A percentile compares a stretch with the other conserved stretches of the same genome.
These are phyloP conservation scores for Fusarium scirpi DNA, from an alignment of 2,329 filamentous ascomycete genomes.

Conservation along the genomic window DNA sequence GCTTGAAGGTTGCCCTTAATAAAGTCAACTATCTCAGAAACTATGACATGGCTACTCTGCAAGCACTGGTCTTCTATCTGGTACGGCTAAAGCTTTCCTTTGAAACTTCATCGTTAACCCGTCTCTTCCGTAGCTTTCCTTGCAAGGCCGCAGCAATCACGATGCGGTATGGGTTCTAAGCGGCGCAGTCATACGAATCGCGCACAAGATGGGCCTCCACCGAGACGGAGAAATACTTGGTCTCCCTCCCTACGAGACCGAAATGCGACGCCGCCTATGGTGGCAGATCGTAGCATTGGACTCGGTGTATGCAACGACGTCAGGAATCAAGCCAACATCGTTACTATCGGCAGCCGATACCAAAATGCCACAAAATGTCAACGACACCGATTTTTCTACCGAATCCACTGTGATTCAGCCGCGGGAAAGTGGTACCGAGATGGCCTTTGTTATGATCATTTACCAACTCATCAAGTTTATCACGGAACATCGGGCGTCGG, in stretches of 20 bases:
- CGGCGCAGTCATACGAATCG: constrained; percentile 12
- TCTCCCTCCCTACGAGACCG: background rate
- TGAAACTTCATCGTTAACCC: too few species aligned
- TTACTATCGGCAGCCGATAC: background rate
- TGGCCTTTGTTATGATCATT: background rate
- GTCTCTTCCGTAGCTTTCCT: background rate
- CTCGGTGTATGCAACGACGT: constrained; percentile 15
- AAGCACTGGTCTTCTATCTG: constrained; percentile 8
- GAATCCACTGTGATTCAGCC: background rate
- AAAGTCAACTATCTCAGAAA: constrained; percentile 14
- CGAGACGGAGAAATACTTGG: constrained; percentile 11
- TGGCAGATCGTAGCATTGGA: constrained; percentile 20
- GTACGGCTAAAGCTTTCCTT: fast-evolving
- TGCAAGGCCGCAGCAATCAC: constrained; percentile 10
- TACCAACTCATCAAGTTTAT: constrained; percentile 7
- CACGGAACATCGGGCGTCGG: background rate
- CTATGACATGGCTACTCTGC: constrained; percentile 3
- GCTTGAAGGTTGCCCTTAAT: constrained; percentile 5
- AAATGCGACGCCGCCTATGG: constrained; percentile 20
- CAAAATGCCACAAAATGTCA: constrained; percentile 1
- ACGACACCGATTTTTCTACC: background rate
- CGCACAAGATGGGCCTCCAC: constrained; percentile 15
- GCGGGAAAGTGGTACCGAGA: constrained; percentile 7
- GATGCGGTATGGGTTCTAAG: constrained; percentile 16
- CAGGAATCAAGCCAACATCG: constrained; percentile 8